Percentiles rank a stretch among this genome's conserved stretches.
Evolutionary conservation across 2,329 filamentous ascomycete species (phyloP).

Genomic region (Alternaria alternata): DNA sequence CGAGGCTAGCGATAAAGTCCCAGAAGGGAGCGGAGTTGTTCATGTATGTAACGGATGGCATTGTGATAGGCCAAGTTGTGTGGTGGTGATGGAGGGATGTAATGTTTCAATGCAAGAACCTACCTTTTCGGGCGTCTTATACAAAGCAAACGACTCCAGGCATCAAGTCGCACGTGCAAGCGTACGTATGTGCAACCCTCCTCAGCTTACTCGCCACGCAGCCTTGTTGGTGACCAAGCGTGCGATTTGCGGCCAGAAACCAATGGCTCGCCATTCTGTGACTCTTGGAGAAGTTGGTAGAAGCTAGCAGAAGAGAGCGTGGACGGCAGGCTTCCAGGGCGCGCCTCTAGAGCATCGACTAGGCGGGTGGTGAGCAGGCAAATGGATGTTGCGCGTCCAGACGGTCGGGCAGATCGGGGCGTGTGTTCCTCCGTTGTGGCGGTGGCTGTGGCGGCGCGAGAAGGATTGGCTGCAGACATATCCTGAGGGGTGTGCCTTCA

Average conservation of each 20-base stretch:
- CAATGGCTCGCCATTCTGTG: constrained; percentile 26
- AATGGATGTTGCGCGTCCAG: constrained; percentile 37
- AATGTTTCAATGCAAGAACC: constrained; percentile 14
- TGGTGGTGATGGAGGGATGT: constrained; percentile 15
- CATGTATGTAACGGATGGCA: constrained; percentile 63
- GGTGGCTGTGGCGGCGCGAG: constrained; percentile 23
- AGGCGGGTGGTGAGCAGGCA: constrained; percentile 29
- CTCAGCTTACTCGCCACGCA: constrained; percentile 33
- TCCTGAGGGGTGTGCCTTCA: background rate
- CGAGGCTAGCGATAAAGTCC: constrained; percentile 63
- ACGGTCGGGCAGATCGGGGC: constrained; percentile 21
- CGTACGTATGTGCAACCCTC: constrained; percentile 36
- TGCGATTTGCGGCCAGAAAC: constrained; percentile 14
- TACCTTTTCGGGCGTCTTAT: constrained; percentile 34
- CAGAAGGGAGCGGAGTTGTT: constrained; percentile 64
- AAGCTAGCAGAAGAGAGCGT: constrained; percentile 35
- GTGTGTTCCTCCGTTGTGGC: constrained; percentile 35
- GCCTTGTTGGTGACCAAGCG: constrained; percentile 8
- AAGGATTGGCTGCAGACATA: constrained; percentile 9
- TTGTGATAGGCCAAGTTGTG: constrained; percentile 35
- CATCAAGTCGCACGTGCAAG: constrained; percentile 40
- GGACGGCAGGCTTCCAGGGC: constrained; percentile 26
- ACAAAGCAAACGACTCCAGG: constrained; percentile 32
- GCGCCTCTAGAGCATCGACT: constrained; percentile 25
- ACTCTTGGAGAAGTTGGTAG: constrained; percentile 21